Evolutionary conservation across 1,284 basidiomycete species (phyloP).

Genomic region (Tilletia walkeri): DNA sequence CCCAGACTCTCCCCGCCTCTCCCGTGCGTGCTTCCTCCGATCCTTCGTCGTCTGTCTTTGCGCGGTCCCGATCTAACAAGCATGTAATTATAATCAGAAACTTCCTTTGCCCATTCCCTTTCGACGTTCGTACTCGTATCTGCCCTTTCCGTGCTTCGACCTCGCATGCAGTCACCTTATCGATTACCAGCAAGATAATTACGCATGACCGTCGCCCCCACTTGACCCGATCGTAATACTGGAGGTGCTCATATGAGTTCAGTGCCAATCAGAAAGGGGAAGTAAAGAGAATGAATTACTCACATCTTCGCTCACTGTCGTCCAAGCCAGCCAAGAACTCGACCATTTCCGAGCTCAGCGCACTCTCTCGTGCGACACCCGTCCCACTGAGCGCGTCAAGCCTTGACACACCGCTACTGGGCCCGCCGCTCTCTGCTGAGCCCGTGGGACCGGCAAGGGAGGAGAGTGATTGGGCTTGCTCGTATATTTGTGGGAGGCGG

Average conservation of each 20-base stretch:
- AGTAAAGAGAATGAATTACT: slow-evolving; percentile 20
- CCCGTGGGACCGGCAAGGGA: slow-evolving; percentile 15
- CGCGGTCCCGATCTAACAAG: not conserved
- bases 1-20: not conserved
- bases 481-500: slow-evolving; percentile 41
- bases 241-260: not conserved
- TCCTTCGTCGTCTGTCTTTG: not conserved
- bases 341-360: slow-evolving; percentile 41
- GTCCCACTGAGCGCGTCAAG: slow-evolving; percentile 14
- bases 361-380: slow-evolving; percentile 19
- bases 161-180: slow-evolving; percentile 8
- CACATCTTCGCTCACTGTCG: slow-evolving; percentile 36
- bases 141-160: no score
- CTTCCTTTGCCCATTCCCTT: not conserved
- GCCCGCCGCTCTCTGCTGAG: not conserved
- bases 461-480: slow-evolving; percentile 43
- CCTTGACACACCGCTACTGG: slow-evolving; percentile 21
- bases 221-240: slow-evolving; percentile 34
- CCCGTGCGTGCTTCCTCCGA: not conserved
- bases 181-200: slow-evolving; percentile 33
- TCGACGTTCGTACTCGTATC: not conserved
- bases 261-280: no score
- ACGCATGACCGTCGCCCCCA: slow-evolving; percentile 34
- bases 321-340: slow-evolving; percentile 48
- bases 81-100: slow-evolving; percentile 11